These are phyloP conservation scores for Salix exigua DNA, from an alignment of 345 rosid species.

Conservation along the genomic window DNA sequence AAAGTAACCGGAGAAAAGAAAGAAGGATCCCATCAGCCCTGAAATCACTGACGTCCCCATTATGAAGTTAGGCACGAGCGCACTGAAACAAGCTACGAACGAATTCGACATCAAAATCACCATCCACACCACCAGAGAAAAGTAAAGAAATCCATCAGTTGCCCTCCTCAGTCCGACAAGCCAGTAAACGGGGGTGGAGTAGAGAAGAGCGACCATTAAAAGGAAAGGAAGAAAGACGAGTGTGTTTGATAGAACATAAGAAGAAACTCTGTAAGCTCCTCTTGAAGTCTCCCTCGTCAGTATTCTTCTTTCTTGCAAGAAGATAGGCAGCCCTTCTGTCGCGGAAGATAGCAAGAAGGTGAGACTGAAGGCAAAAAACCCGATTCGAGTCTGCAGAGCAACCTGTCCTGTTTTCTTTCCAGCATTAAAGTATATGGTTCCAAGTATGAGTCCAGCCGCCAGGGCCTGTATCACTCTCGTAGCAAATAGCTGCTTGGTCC, in stretches of 20 bases:
- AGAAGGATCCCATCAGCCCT: constrained; percentile 90
- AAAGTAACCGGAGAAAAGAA: constrained; percentile 84
- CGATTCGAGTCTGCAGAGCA: constrained; percentile 57
- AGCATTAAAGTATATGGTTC: constrained; percentile 63
- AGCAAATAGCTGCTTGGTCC: constrained; percentile 74
- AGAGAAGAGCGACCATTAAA: constrained; percentile 59
- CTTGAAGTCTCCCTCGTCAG: constrained; percentile 75
- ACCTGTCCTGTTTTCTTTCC: constrained; percentile 45
- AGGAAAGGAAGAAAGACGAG: constrained; percentile 70
- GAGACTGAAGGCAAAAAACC: constrained; percentile 82
- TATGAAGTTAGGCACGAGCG: constrained; percentile 86
- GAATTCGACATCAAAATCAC: constrained; percentile 77
- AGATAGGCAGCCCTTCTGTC: constrained; percentile 86
- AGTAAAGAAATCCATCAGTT: constrained; percentile 63
- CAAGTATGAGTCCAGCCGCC: constrained; percentile 66
- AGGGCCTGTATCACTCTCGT: constrained; percentile 70
- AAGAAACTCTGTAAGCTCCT: constrained; percentile 68
- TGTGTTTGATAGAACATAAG: constrained; percentile 68
- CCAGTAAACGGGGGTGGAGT: constrained; percentile 81
- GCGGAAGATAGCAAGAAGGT: constrained; percentile 82
- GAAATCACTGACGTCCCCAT: constrained; percentile 89
- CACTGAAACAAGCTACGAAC: constrained; percentile 86
- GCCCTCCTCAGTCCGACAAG: constrained; percentile 64
- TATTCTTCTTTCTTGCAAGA: constrained; percentile 77
- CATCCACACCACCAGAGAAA: constrained; percentile 70